Evolutionary conservation across 805 yeast species (phyloP).

Genomic region (Pichia rugopelliculosa): DNA sequence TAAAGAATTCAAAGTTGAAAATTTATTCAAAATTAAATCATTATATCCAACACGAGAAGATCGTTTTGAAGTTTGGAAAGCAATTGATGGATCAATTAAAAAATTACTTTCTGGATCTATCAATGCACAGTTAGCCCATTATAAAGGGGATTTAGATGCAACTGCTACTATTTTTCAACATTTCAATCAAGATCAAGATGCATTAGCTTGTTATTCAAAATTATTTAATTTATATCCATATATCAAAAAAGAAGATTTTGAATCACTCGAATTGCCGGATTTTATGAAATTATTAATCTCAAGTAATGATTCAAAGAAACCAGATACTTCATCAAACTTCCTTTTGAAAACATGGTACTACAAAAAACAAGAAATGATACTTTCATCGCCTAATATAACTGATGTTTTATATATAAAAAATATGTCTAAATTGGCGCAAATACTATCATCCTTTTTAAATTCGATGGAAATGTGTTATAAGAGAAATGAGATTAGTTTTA

Average conservation of each 20-base stretch:
- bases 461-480: slow-evolving; percentile 20
- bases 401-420: slow-evolving; percentile 25
- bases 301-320: slow-evolving; percentile 5
- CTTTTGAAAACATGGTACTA: slow-evolving; percentile 19
- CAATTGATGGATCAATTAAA: slow-evolving; percentile 38
- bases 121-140: slow-evolving; percentile 36
- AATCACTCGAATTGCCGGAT: slow-evolving; percentile 9
- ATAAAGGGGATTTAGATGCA: slow-evolving; percentile 21
- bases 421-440: slow-evolving; percentile 23
- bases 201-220: slow-evolving; percentile 44
- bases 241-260: slow-evolving; percentile 13
- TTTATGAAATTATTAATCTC: slow-evolving; percentile 6
- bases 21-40: slow-evolving; percentile 36
- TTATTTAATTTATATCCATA: slow-evolving; percentile 26
- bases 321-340: slow-evolving; percentile 8
- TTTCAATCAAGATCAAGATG: slow-evolving; percentile 53
- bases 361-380: slow-evolving; percentile 15
- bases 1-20: slow-evolving; percentile 22
- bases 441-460: slow-evolving; percentile 20
- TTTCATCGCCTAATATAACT: slow-evolving; percentile 16
- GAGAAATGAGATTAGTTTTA: slow-evolving; percentile 35
- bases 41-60: slow-evolving; percentile 30
- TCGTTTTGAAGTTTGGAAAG: slow-evolving; percentile 45
- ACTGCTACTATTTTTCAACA: slow-evolving; percentile 34
- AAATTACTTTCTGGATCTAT: slow-evolving; percentile 47